A percentile compares a stretch with the other conserved stretches of the same genome.
phyloP scores from a whole-genome alignment of 139 green algal species.

The Eudorina sp. region DNA sequence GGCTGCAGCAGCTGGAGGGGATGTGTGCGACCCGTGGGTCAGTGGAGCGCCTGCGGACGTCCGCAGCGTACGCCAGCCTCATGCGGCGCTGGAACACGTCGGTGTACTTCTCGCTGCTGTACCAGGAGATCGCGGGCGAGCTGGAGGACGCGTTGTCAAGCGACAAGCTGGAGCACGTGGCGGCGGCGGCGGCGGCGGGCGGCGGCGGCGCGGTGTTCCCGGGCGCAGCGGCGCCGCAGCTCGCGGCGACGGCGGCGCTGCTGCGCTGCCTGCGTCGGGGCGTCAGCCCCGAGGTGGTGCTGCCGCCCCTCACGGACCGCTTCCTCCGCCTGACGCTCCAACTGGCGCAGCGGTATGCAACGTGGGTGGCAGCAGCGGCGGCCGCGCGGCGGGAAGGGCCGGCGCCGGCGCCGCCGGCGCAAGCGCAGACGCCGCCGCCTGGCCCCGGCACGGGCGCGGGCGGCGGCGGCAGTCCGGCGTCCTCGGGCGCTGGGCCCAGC shows the following conservation, averaged over 20 bases:
- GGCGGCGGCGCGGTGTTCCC: constrained; percentile 8
- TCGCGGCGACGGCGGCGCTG: constrained; percentile 60
- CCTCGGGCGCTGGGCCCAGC: background rate
- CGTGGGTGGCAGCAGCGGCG: constrained; percentile 68
- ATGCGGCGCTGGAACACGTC: constrained; percentile 88
- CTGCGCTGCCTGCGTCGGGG: constrained; percentile 61
- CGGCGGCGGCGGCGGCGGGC: background rate
- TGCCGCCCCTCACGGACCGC: constrained; percentile 84
- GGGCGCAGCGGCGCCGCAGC: background rate
- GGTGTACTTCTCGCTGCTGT: constrained; percentile 94
- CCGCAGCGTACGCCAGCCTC: constrained; percentile 60
- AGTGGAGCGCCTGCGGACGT: constrained; percentile 75
- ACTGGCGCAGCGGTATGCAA: constrained; percentile 81
- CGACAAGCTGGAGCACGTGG: constrained; percentile 47
- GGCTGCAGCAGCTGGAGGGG: constrained; percentile 62
- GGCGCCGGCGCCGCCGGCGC: background rate
- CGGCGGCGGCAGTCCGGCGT: background rate
- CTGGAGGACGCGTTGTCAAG: constrained; percentile 58
- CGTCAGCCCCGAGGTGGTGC: constrained; percentile 71
- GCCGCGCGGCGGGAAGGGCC: constrained; percentile 38
- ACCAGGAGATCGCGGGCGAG: constrained; percentile 72
- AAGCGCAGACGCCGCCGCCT: background rate
- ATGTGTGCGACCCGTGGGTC: constrained; percentile 60
- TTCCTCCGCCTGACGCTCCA: constrained; percentile 88
- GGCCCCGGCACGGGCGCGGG: background rate